These are phyloP conservation scores for Candida ortonii DNA, from an alignment of 805 yeast genomes.

Conservation along the genomic window DNA sequence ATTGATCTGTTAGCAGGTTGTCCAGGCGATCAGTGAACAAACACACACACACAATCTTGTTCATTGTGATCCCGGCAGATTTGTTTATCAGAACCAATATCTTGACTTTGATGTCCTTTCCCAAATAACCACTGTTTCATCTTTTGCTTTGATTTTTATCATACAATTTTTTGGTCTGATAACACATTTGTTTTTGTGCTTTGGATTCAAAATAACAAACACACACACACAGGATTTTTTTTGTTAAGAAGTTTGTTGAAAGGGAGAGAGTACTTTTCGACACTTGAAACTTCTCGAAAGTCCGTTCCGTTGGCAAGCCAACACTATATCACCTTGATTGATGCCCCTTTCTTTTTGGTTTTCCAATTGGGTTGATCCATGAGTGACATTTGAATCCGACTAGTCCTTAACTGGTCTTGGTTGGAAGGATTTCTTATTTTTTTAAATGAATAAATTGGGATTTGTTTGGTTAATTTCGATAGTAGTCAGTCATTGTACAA, in stretches of 20 bases:
- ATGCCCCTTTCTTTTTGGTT: neutral
- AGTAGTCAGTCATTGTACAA: neutral
- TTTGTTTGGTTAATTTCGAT: conserved; percentile 4
- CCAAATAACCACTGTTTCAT: too few species aligned
- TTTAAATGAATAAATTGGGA: conserved; percentile 4
- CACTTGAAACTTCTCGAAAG: conserved; percentile 1
- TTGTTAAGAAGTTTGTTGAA: conserved; percentile 11
- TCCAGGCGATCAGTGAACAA: neutral
- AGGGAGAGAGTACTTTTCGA: conserved; percentile 22
- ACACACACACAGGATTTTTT: conserved; percentile 8
- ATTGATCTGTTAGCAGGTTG: too few species aligned
- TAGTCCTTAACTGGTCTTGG: conserved; percentile 14
- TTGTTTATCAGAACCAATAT: neutral
- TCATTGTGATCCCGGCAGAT: too few species aligned
- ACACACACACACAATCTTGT: conserved; percentile 9
- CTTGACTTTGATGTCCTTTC: too few species aligned
- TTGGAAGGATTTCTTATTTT: conserved; percentile 6
- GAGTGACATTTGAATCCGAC: conserved; percentile 6
- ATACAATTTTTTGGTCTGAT: neutral
- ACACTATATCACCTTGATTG: conserved; percentile 2
- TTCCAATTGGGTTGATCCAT: conserved; percentile 1
- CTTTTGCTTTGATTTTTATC: too few species aligned
- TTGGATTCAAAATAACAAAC: conserved; percentile 8
- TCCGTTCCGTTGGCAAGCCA: conserved; percentile 1
- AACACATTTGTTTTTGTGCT: neutral